Evolutionary conservation across 441 rosid species (phyloP).

Genomic region (Geranium incanum): DNA sequence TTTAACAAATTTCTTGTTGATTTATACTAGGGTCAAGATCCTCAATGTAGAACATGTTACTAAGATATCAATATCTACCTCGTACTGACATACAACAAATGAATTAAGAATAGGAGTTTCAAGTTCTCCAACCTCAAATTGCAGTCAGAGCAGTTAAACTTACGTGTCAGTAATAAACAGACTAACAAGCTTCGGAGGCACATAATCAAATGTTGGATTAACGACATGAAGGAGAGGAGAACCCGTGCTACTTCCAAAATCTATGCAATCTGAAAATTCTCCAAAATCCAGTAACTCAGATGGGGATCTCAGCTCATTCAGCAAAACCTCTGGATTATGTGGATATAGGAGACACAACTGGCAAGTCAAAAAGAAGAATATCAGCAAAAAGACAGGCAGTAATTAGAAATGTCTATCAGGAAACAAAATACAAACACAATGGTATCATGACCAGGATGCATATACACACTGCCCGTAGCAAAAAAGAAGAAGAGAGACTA

Average conservation of each 20-base stretch:
- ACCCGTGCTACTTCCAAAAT: constrained; percentile 53
- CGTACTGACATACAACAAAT: constrained; percentile 1
- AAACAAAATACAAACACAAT: no score
- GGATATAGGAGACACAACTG: constrained; percentile 97
- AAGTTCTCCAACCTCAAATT: constrained; percentile 10
- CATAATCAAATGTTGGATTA: constrained; percentile 90
- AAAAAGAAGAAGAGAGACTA: not conserved
- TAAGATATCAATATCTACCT: not conserved
- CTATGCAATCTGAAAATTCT: constrained; percentile 94
- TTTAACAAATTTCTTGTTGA: not conserved
- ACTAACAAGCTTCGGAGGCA: constrained; percentile 95
- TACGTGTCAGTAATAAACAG: constrained; percentile 94
- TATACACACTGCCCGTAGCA: not conserved
- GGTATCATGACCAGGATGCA: not conserved
- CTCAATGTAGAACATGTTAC: not conserved
- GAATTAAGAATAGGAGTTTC: constrained; percentile 2
- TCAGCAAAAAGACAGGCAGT: not conserved
- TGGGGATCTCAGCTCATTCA: constrained; percentile 93
- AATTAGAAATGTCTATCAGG: no score
- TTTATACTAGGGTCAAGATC: not conserved
- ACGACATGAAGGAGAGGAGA: constrained; percentile 84
- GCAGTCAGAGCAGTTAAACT: constrained; percentile 29
- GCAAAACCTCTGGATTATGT: constrained; percentile 85
- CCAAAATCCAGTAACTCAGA: constrained; percentile 93
- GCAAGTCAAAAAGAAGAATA: constrained; percentile 17